Percentiles rank a stretch among this genome's conserved stretches.
Evolutionary conservation across 371 early-diverging fungal genomes (phyloP).

Genomic region (Syncephalis plumigaleata): DNA sequence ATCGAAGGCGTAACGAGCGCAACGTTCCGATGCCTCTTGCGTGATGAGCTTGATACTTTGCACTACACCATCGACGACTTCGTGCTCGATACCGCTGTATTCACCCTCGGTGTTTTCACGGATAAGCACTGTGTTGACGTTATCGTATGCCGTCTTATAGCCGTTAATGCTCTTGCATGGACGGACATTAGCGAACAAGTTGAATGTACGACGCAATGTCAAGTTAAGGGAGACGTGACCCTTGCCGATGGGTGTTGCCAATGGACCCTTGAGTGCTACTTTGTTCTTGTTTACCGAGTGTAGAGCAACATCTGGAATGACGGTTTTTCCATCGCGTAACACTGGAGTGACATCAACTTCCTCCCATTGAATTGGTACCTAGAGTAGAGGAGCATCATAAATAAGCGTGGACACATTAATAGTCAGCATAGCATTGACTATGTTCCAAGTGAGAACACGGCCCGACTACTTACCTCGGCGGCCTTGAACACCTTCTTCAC

Average conservation of each 20-base stretch:
- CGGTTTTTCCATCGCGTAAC: slow-evolving; percentile 79
- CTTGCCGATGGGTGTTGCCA: slow-evolving; percentile 96
- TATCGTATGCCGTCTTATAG: slow-evolving; percentile 87
- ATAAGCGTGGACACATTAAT: too few relatives aligned
- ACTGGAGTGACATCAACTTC: slow-evolving; percentile 88
- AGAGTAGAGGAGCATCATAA: background rate
- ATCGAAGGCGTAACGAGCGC: slow-evolving; percentile 88
- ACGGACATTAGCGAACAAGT: slow-evolving; percentile 96
- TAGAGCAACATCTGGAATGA: slow-evolving; percentile 82
- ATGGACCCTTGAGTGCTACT: slow-evolving; percentile 93
- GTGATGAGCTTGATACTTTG: slow-evolving; percentile 98
- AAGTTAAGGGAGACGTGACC: slow-evolving; percentile 97
- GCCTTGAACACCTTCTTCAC: slow-evolving; percentile 40
- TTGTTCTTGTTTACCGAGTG: slow-evolving; percentile 85
- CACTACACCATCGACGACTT: slow-evolving; percentile 89
- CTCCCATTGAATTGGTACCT: slow-evolving; percentile 95
- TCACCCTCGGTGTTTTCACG: slow-evolving; percentile 99
- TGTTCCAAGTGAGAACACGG: background rate
- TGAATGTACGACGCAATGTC: slow-evolving; percentile 88
- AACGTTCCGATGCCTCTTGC: slow-evolving; percentile 82
- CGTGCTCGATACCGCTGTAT: slow-evolving; percentile 97
- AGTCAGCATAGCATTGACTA: background rate
- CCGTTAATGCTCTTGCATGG: slow-evolving; percentile 91
- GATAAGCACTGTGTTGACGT: slow-evolving; percentile 94
- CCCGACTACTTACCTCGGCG: slow-evolving; percentile 20